Percentiles rank a stretch among this genome's conserved stretches.
phyloP scores from a whole-genome alignment of 352 stramenopile species.

The Phytopythium oedochilum region DNA sequence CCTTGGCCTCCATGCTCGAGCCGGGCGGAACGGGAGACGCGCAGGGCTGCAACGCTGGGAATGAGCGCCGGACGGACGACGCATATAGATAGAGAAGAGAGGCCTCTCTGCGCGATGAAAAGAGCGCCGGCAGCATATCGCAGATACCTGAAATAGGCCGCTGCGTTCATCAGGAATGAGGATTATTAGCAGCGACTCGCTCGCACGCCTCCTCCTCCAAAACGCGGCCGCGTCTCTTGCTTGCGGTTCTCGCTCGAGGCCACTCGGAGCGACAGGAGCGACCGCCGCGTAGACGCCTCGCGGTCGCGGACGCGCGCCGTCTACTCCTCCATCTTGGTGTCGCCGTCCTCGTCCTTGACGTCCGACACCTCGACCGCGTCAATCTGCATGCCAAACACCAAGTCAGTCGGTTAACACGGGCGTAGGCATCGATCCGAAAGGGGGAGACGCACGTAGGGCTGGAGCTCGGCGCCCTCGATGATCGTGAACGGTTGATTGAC shows the following conservation, averaged over 20 bases:
- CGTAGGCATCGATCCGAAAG: no score
- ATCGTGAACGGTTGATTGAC: constrained; percentile 92
- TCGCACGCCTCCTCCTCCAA: neutral
- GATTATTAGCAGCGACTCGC: neutral
- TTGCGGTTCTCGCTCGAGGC: neutral
- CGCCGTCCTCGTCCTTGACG: constrained; percentile 75
- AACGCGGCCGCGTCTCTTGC: neutral
- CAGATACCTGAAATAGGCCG: neutral
- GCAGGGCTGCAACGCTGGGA: no score
- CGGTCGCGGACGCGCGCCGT: neutral
- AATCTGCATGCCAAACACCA: no score
- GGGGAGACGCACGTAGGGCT: constrained; percentile 89
- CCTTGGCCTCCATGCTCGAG: constrained; percentile 40
- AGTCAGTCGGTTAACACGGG: no score
- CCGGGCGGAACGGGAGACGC: no score
- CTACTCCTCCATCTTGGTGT: constrained; percentile 84
- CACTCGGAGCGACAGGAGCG: neutral
- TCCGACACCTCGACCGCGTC: constrained; percentile 84
- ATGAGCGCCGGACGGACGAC: neutral
- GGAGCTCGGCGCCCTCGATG: constrained; percentile 91
- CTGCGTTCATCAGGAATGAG: no score
- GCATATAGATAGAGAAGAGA: neutral
- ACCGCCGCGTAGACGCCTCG: neutral
- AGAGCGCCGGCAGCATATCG: neutral
- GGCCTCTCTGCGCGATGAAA: no score